Evolutionary conservation across 2,329 filamentous ascomycete species (phyloP).

Genomic region (Karstenula rhodostoma): DNA sequence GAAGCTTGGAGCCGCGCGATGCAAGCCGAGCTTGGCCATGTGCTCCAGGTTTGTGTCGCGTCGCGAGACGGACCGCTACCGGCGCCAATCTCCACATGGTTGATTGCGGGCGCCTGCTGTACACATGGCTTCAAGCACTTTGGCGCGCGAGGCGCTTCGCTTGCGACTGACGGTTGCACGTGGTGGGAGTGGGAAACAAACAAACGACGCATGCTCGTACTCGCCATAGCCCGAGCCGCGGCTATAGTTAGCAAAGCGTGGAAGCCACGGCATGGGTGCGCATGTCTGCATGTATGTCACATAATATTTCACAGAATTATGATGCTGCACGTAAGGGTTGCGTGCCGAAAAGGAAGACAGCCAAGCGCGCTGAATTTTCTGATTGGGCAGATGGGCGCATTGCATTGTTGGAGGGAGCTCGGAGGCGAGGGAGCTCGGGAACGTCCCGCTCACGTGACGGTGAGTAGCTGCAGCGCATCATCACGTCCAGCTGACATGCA

Average conservation of each 20-base stretch:
- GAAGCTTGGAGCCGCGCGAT: background rate
- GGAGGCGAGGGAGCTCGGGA: background rate
- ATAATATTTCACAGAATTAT: background rate
- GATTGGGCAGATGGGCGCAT: conserved; percentile 15
- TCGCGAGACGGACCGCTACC: background rate
- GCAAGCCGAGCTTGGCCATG: background rate
- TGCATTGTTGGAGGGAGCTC: background rate
- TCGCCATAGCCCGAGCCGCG: background rate
- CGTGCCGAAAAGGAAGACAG: background rate
- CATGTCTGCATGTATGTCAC: background rate
- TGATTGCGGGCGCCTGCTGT: background rate
- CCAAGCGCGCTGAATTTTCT: conserved; percentile 14
- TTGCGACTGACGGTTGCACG: background rate
- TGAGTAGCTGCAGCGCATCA: conserved; percentile 30
- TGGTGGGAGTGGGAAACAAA: background rate
- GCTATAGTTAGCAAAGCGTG: background rate
- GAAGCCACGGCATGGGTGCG: background rate
- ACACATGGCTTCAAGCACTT: background rate
- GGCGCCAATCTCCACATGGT: conserved; percentile 1
- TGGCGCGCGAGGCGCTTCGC: conserved; percentile 3
- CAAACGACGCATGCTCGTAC: too few relatives aligned
- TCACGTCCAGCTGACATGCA: conserved; percentile 21
- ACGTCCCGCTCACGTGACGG: conserved; percentile 28
- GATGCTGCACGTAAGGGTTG: background rate
- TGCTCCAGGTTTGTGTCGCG: conserved; percentile 1